phyloP scores from a whole-genome alignment of 768 basidiomycete species.

The Lactarius sp. region DNA sequence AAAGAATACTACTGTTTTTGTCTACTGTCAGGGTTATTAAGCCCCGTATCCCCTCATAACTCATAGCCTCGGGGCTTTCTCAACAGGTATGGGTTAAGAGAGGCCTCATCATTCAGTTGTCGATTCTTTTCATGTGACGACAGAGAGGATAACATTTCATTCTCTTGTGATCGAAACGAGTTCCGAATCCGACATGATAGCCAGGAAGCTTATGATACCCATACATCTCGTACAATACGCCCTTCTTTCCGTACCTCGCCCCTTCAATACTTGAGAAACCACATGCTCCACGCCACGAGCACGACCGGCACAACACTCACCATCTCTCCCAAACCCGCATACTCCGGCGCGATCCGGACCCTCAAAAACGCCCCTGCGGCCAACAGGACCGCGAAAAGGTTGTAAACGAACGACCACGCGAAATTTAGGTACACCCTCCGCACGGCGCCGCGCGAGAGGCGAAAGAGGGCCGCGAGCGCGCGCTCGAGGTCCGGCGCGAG shows the following conservation, averaged over 20 bases:
- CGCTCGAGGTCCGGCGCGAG: slow-evolving; percentile 31
- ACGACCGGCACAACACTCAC: slow-evolving; percentile 42
- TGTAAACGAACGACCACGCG: slow-evolving; percentile 40
- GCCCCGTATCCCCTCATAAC: too few species aligned
- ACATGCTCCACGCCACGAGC: slow-evolving; percentile 32
- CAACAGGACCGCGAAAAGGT: slow-evolving; percentile 43
- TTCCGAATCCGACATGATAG: neutral
- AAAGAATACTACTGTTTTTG: too few species aligned
- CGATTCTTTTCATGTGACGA: too few species aligned
- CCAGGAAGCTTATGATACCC: neutral
- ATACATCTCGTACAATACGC: neutral
- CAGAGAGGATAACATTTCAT: neutral
- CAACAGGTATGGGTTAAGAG: too few species aligned
- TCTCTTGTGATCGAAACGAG: neutral
- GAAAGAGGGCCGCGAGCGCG: slow-evolving; percentile 38
- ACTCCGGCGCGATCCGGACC: slow-evolving; percentile 37
- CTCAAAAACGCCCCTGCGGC: slow-evolving; percentile 46
- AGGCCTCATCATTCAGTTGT: too few species aligned
- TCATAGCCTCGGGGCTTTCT: too few species aligned
- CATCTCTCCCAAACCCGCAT: slow-evolving; percentile 42
- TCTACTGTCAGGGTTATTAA: too few species aligned
- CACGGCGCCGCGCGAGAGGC: slow-evolving; percentile 34
- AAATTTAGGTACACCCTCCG: slow-evolving; percentile 36
- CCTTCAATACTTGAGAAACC: slow-evolving; percentile 18
- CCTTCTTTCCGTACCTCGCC: neutral